Conservation (phyloP, 2,329 filamentous ascomycete genomes). For the Aspergillus japonicus region DNA sequence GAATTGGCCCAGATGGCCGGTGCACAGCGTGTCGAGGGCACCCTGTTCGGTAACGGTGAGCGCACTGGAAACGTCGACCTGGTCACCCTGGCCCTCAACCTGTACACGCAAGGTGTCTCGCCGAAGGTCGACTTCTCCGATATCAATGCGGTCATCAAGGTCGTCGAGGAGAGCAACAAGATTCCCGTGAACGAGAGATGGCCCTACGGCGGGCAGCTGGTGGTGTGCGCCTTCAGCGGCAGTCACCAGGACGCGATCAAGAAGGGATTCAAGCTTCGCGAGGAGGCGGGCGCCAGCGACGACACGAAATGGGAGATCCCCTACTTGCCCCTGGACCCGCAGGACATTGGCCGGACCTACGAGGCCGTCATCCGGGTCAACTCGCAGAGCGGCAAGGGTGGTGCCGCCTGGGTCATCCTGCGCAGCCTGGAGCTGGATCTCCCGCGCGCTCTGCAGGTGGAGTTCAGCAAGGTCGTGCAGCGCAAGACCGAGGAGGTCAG, state of each 20-base stretch:
- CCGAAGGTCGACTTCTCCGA: slow-evolving; percentile 90
- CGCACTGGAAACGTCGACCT: slow-evolving; percentile 93
- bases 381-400: slow-evolving; percentile 92
- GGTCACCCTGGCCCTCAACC: slow-evolving; percentile 86
- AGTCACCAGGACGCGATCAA: slow-evolving; percentile 96
- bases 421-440: slow-evolving; percentile 86
- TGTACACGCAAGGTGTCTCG: slow-evolving; percentile 89
- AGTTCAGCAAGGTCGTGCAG: slow-evolving; percentile 87
- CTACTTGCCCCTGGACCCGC: slow-evolving; percentile 88
- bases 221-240: slow-evolving; percentile 89
- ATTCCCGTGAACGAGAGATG: slow-evolving; percentile 87
- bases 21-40: slow-evolving; percentile 90
- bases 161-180: slow-evolving; percentile 90
- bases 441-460: slow-evolving; percentile 86
- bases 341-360: slow-evolving; percentile 94
- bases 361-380: slow-evolving; percentile 98
- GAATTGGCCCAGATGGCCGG: slow-evolving; percentile 96
- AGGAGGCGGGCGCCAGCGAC: slow-evolving; percentile 57
- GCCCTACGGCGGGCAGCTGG: slow-evolving; percentile 86
- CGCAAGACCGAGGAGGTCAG: slow-evolving; percentile 73
- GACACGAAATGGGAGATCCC: slow-evolving; percentile 80
- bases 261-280: slow-evolving; percentile 71
- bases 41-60: slow-evolving; percentile 92
- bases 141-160: slow-evolving; percentile 78
- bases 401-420: slow-evolving; percentile 90